Evolutionary conservation across 306 rosid genomes (phyloP), one percentile per base, ranked within the genome.

Genomic region (Vigna mungo): DNA sequence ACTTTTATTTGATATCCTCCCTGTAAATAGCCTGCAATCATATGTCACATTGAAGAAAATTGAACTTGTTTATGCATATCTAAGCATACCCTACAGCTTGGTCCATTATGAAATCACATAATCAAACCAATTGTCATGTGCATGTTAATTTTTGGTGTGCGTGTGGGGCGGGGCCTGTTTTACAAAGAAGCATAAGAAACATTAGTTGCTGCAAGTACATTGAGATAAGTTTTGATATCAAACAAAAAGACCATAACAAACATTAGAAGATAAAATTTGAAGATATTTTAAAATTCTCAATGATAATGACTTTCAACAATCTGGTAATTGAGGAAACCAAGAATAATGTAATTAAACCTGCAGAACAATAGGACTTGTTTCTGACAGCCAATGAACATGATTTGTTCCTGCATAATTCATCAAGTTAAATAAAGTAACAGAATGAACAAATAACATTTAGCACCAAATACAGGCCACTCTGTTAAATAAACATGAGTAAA

Each of bases 391-490:
- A 55, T 74, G 81, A 75, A 84, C 68, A 63, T 76, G 77, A 83
- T 79, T 77, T 79, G 47, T 21, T 85, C 86, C 85, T 83, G 80
- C 85, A 85, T 43, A 83, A 75, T 21, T 39, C 52, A 75, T 27
- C 60, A 68, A 13, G 70, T 30, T 17, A 68, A 56, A 46, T 18
- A 60, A 70, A 15, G 55, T 48, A 32, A 32, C 75, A 68, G 32
- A 56, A 51, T 36, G 20, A 48, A 12, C 21, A 76, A 37, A 66
- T 23, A 54, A 17, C 10, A 5, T 37, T 10, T 16, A 41, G 21
- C 30, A 5, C 23, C 7, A 7, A 20, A 20, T 20, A 20, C 21
- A 20, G 21, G 21, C 21, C 21, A 20, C 21, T 20, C 21, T 20
- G 21, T 21, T 23, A 43, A 52, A 34, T 17, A 68, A 7, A 14